Conservation (phyloP, 768 basidiomycete species). For the Amanita pseudoporphyria region DNA sequence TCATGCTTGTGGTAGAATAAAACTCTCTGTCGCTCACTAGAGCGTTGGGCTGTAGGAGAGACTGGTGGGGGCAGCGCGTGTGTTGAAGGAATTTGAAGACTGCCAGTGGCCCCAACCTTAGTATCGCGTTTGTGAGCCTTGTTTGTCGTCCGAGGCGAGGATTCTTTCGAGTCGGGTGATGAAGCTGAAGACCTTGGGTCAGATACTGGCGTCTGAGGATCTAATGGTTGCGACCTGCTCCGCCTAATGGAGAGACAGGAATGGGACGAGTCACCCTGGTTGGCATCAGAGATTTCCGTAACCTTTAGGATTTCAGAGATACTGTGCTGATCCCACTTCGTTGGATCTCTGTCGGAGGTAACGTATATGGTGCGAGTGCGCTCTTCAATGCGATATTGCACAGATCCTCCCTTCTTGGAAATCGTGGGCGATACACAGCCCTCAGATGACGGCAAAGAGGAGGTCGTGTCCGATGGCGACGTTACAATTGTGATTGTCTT, state of each 20-base stretch:
- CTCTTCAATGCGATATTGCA: conserved; percentile 39
- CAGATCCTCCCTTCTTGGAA: conserved; percentile 18
- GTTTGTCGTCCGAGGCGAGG: background rate
- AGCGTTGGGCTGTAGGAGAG: conserved; percentile 13
- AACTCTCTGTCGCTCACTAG: conserved; percentile 27
- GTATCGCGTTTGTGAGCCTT: conserved; percentile 5
- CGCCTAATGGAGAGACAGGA: conserved; percentile 21
- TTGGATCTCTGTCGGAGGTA: conserved; percentile 31
- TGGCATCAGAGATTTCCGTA: conserved; percentile 23
- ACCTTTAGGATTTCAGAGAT: conserved; percentile 30
- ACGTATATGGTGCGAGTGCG: conserved; percentile 37
- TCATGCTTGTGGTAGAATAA: conserved; percentile 57
- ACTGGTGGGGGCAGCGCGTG: conserved; percentile 7
- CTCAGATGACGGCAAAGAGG: conserved; percentile 13
- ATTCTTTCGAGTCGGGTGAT: background rate
- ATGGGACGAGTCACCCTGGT: conserved; percentile 11
- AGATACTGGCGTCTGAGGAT: background rate
- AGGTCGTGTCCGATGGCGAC: conserved; percentile 16
- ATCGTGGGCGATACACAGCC: conserved; percentile 17
- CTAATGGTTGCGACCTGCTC: conserved; percentile 18
- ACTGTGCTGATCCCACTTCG: conserved; percentile 31
- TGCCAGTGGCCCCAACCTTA: conserved; percentile 16
- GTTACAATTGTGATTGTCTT: conserved; percentile 30
- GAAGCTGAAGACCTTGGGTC: background rate
- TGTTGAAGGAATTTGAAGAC: conserved; percentile 10